phyloP scores from a whole-genome alignment of 805 yeast genomes.

The Lipomyces chichibuensis region DNA sequence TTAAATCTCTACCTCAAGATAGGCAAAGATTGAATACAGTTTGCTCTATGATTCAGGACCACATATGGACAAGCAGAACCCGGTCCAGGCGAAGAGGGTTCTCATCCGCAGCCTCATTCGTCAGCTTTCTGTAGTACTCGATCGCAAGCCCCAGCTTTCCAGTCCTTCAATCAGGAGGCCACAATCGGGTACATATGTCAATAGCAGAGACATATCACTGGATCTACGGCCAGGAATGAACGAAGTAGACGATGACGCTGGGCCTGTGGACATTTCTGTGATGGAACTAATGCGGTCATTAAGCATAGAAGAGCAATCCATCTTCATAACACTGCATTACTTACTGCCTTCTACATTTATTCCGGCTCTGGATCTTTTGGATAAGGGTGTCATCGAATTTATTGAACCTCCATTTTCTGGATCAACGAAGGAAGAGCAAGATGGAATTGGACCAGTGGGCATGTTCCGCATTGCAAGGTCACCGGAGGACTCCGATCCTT shows the following conservation, averaged over 20 bases:
- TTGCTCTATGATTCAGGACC: not conserved
- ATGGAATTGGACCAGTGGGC: not conserved
- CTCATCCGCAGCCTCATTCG: conserved; percentile 12
- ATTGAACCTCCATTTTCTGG: not conserved
- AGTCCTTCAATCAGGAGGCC: not conserved
- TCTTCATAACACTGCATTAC: conserved; percentile 17
- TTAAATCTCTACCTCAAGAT: not conserved
- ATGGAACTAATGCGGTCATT: not conserved
- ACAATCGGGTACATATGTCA: not conserved
- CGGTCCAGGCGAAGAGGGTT: conserved; percentile 13
- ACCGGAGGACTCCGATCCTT: not conserved
- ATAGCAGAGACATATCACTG: not conserved
- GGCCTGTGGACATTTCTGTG: not conserved
- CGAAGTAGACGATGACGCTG: not conserved
- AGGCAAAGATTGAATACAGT: not conserved
- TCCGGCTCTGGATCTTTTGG: conserved; percentile 19
- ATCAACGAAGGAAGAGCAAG: not conserved
- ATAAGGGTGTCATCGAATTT: conserved; percentile 12
- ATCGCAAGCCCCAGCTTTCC: not conserved
- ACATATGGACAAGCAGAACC: conserved; percentile 5
- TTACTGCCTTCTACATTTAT: conserved; percentile 19
- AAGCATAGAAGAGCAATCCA: not conserved
- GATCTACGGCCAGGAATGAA: not conserved
- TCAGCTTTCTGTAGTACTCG: conserved; percentile 6
- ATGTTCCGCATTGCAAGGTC: not conserved